Evolutionary conservation across 805 yeast species (phyloP).

Genomic region (Wickerhamiella sergipiensis): DNA sequence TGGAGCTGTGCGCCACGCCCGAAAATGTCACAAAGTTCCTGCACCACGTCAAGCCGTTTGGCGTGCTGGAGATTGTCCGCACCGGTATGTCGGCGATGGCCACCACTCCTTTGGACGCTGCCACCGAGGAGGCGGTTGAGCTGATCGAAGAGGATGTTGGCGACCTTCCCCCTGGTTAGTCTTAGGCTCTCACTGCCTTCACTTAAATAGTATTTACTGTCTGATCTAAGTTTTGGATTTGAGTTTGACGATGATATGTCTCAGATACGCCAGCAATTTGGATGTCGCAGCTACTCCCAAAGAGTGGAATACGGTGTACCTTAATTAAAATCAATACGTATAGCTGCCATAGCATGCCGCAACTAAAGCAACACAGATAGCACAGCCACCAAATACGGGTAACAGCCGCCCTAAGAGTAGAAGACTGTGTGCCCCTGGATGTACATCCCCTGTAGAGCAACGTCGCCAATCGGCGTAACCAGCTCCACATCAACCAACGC

Average conservation of each 20-base stretch:
- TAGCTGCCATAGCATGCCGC: no score
- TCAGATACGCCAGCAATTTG: no score
- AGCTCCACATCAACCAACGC: slow-evolving; percentile 28
- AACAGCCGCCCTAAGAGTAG: not conserved
- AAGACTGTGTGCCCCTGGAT: slow-evolving; percentile 16
- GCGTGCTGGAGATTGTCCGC: slow-evolving; percentile 89
- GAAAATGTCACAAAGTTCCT: slow-evolving; percentile 76
- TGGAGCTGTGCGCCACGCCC: slow-evolving; percentile 91
- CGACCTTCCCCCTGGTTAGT: slow-evolving; percentile 91
- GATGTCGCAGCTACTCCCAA: no score
- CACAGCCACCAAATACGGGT: no score
- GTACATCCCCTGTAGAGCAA: slow-evolving; percentile 16
- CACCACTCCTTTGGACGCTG: slow-evolving; percentile 70
- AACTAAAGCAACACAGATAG: no score
- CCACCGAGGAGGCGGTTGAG: slow-evolving; percentile 33
- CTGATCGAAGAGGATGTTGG: slow-evolving; percentile 44
- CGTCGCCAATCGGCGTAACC: slow-evolving; percentile 23
- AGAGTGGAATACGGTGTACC: no score
- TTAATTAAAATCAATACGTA: no score
- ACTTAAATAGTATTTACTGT: not conserved
- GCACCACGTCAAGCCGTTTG: slow-evolving; percentile 86
- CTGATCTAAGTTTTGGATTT: no score
- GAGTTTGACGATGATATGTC: no score
- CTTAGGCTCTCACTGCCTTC: no score
- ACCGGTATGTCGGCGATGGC: slow-evolving; percentile 99